phyloP scores from a whole-genome alignment of 371 early-diverging fungal species.

The Mortierella sp. region DNA sequence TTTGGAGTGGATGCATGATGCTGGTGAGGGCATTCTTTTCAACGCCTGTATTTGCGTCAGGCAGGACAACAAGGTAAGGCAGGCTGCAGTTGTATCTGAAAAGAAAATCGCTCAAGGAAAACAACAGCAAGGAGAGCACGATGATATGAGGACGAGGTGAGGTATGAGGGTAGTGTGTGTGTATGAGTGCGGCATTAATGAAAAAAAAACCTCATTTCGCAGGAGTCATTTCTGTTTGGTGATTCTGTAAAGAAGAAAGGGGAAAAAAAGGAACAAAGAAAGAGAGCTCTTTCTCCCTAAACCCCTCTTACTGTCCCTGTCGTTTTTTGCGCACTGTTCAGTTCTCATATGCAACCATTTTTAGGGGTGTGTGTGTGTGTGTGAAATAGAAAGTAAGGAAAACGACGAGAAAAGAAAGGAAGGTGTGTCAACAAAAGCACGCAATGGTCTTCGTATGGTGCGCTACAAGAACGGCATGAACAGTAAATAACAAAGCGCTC shows the following conservation, averaged over 20 bases:
- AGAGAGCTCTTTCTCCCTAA: background rate
- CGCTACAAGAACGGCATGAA: background rate
- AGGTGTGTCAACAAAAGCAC: background rate
- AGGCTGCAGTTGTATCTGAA: background rate
- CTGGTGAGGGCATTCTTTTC: background rate
- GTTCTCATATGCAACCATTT: background rate
- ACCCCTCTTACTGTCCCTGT: background rate
- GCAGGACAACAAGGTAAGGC: background rate
- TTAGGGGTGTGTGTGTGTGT: no score
- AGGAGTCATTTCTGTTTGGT: no score
- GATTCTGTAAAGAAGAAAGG: no score
- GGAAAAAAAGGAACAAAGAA: no score
- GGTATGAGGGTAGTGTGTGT: background rate
- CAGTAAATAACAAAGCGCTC: background rate
- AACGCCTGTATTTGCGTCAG: background rate
- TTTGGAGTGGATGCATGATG: background rate
- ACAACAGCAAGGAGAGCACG: background rate
- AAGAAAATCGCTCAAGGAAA: conserved; percentile 1
- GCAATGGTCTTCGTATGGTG: background rate
- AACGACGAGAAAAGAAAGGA: background rate
- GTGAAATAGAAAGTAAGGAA: background rate
- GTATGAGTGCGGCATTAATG: background rate
- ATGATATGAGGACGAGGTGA: background rate
- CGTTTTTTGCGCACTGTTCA: background rate
- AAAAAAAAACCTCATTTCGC: background rate